Evolutionary conservation across 192 early-diverging fungal genomes (phyloP), one percentile per base, ranked within the genome.

Genomic region (Backusella psychrophila): DNA sequence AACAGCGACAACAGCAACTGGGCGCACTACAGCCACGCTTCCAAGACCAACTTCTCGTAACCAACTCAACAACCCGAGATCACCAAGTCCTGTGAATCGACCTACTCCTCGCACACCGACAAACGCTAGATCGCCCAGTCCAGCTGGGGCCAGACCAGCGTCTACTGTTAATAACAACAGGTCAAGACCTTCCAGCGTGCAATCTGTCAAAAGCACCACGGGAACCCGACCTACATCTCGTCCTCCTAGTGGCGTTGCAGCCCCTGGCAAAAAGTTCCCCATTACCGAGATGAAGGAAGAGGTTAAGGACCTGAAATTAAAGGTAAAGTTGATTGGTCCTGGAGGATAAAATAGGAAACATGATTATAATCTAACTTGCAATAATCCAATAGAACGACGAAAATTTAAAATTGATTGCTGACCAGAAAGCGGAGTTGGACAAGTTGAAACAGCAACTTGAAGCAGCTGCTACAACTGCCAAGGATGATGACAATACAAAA

Each of bases 271-370:
- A 23, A 80, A 75, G 15, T 77, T 42, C 21, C 80, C 80, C 26
- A 73, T 81, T 29, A 42, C 80, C 11, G 73, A 78, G 56, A 81
- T 81, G 80, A 66, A 77, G 33, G 73, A 77, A 53, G 80, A 81
- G 33, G 77, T 81, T 38, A 77, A 81, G 59, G 69, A 49, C 1
- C 72, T 81, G 36, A 81, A 81, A 69, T 34, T 69, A 21, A 81
- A 78, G 80, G 80, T 81, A 77, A 66, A 69, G 34, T 3, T 70
- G 21, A 36, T 59, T 59, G 53, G 53, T 59, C 6, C 9, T 23
- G 6, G 23, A 33, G 9, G 17, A 39, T 38, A 69, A 70, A 42
- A 71, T 42, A 71, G 41, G 34, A 31, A 71, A 71, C 6, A 42
- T n/a, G 36, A 42, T 19, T 9, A 15, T 19, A 44, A 71, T 15